Conservation (phyloP, 73 alveolate species). For the Paramecium biaurelia region DNA sequence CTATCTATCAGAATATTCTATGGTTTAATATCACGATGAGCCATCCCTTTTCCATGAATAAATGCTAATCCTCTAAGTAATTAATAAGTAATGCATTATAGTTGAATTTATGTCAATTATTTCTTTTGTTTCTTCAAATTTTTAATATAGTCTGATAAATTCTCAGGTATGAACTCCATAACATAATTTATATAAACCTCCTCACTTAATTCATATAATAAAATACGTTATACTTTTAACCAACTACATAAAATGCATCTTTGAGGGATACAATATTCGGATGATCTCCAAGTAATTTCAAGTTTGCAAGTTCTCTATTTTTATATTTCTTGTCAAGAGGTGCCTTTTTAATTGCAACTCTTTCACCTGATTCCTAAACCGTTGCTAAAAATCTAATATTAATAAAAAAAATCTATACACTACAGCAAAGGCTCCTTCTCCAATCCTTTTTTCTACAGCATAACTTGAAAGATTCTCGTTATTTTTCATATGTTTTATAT, state of each 20-base stretch:
- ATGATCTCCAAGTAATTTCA: slow-evolving; percentile 70
- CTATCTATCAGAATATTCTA: slow-evolving; percentile 80
- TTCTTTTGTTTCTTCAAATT: slow-evolving; percentile 74
- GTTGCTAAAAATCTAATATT: slow-evolving; percentile 59
- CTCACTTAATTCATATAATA: slow-evolving; percentile 55
- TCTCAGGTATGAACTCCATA: slow-evolving; percentile 92
- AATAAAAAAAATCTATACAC: slow-evolving; percentile 52
- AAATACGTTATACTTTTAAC: slow-evolving; percentile 16
- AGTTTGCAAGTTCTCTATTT: slow-evolving; percentile 72
- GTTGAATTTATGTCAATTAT: slow-evolving; percentile 77
- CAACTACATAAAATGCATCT: slow-evolving; percentile 55
- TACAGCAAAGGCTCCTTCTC: slow-evolving; percentile 88
- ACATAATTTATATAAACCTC: slow-evolving; percentile 88
- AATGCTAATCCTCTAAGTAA: slow-evolving; percentile 88
- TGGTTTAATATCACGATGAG: slow-evolving; percentile 89
- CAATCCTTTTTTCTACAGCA: slow-evolving; percentile 72
- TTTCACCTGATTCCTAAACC: slow-evolving; percentile 66
- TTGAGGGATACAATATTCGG: slow-evolving; percentile 62
- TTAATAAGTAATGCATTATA: slow-evolving; percentile 87
- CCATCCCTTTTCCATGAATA: slow-evolving; percentile 78
- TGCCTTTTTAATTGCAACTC: slow-evolving; percentile 79
- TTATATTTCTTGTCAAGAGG: slow-evolving; percentile 75
- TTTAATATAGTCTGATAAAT: slow-evolving; percentile 76
- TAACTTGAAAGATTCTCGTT: slow-evolving; percentile 27
- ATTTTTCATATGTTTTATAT: neutral